A percentile compares a stretch with the other conserved stretches of the same genome.
phyloP scores from a whole-genome alignment of 805 yeast genomes.

The Scheffersomyces amazonensis region DNA sequence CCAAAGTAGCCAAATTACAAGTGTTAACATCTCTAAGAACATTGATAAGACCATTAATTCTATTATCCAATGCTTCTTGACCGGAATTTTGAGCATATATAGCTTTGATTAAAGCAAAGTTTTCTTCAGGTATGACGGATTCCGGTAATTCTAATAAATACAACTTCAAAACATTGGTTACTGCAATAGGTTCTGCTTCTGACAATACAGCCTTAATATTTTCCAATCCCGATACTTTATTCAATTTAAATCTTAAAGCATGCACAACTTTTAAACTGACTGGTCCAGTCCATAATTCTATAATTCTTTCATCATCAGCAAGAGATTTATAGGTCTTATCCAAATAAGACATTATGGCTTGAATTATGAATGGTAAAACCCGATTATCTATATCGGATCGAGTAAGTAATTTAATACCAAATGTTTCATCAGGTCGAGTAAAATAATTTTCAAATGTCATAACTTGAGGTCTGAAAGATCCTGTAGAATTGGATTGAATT shows the following conservation, averaged over 20 bases:
- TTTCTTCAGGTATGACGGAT: slow-evolving; percentile 61
- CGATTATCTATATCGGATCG: slow-evolving; percentile 70
- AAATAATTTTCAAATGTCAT: slow-evolving; percentile 78
- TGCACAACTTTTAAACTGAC: slow-evolving; percentile 63
- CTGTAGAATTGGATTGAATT: slow-evolving; percentile 68
- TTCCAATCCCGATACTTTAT: slow-evolving; percentile 27
- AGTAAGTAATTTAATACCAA: slow-evolving; percentile 75
- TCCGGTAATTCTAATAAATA: slow-evolving; percentile 80
- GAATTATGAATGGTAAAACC: slow-evolving; percentile 67
- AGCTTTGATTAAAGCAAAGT: slow-evolving; percentile 66
- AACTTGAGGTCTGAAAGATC: slow-evolving; percentile 70
- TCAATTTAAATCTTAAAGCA: slow-evolving; percentile 53
- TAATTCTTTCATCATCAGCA: slow-evolving; percentile 64
- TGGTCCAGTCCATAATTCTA: slow-evolving; percentile 64
- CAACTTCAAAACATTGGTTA: slow-evolving; percentile 67
- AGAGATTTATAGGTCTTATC: slow-evolving; percentile 70
- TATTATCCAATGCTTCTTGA: slow-evolving; percentile 31
- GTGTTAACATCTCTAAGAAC: slow-evolving; percentile 66
- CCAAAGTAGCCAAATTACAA: slow-evolving; percentile 73
- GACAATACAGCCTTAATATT: slow-evolving; percentile 32
- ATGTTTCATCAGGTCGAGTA: slow-evolving; percentile 63
- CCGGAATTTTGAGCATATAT: slow-evolving; percentile 49
- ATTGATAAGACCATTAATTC: slow-evolving; percentile 64
- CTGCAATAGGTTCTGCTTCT: slow-evolving; percentile 50
- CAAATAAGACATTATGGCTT: slow-evolving; percentile 61